Evolutionary conservation across 257 asterid species (phyloP).

Genomic region (Plantago elongata): DNA sequence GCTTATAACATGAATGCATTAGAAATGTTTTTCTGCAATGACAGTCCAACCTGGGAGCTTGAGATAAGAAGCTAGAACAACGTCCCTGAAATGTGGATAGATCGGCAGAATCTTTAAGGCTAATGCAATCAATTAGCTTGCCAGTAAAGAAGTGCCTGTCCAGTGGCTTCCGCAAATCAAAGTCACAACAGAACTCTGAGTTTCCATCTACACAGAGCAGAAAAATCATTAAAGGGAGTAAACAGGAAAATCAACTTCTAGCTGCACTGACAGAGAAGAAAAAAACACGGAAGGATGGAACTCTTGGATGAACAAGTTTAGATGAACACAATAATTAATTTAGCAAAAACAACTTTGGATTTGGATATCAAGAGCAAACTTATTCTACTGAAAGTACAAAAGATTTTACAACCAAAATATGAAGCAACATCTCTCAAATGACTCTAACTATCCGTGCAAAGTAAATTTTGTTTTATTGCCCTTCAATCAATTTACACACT

Average conservation of each 20-base stretch:
- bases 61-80: slow-evolving; percentile 75
- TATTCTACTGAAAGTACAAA: background rate
- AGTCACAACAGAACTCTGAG: slow-evolving; percentile 72
- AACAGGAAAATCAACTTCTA: background rate
- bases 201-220: slow-evolving; percentile 57
- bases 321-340: too few species aligned
- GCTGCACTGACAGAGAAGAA: too few species aligned
- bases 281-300: too few species aligned
- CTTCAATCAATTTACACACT: background rate
- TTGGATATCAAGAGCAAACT: background rate
- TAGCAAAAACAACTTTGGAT: background rate
- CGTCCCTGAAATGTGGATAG: slow-evolving; percentile 53
- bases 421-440: slow-evolving; percentile 12
- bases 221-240: slow-evolving; percentile 11
- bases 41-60: slow-evolving; percentile 49
- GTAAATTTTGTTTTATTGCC: too few species aligned
- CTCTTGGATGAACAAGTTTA: too few species aligned
- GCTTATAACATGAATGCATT: background rate
- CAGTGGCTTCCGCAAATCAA: slow-evolving; percentile 88
- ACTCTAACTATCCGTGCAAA: background rate
- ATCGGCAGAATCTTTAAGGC: slow-evolving; percentile 61
- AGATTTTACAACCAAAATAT: slow-evolving; percentile 3
- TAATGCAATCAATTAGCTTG: slow-evolving; percentile 56
- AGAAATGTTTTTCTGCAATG: slow-evolving; percentile 1
- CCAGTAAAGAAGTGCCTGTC: slow-evolving; percentile 73